Evolutionary conservation across 1,139 yeast species (phyloP).

Genomic region (Candida labiduridarum): DNA sequence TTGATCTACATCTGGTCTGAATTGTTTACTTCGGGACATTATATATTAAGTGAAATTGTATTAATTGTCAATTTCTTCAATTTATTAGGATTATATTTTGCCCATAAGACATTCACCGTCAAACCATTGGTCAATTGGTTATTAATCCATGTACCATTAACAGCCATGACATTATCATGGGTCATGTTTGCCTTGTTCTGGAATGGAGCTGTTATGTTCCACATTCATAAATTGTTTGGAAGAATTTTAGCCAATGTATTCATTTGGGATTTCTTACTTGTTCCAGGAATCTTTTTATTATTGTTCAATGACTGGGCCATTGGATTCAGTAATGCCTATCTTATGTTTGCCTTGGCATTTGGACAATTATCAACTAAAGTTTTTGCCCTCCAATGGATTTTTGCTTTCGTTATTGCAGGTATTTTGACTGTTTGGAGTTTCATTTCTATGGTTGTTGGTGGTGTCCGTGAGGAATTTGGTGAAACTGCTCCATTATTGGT

Average conservation of each 20-base stretch:
- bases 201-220: conserved; percentile 77
- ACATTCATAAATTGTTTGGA: conserved; percentile 59
- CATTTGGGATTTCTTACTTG: conserved; percentile 75
- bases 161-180: conserved; percentile 78
- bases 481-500: conserved; percentile 32
- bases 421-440: conserved; percentile 51
- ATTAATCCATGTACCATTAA: conserved; percentile 62
- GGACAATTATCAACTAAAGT: conserved; percentile 69
- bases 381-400: conserved; percentile 83
- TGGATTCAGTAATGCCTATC: conserved; percentile 59
- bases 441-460: conserved; percentile 39
- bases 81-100: conserved; percentile 55
- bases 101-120: conserved; percentile 61
- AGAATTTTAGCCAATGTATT: conserved; percentile 70
- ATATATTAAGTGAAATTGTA: conserved; percentile 58
- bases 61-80: conserved; percentile 59
- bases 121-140: conserved; percentile 52
- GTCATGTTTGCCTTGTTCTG: conserved; percentile 70
- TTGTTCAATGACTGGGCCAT: conserved; percentile 72
- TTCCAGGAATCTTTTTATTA: conserved; percentile 60
- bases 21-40: conserved; percentile 58
- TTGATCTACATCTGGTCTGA: conserved; percentile 62
- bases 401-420: conserved; percentile 69
- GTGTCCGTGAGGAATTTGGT: conserved; percentile 15
- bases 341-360: conserved; percentile 66